Evolutionary conservation across 1,139 yeast genomes (phyloP).

Genomic region (Hanseniaspora sp.): DNA sequence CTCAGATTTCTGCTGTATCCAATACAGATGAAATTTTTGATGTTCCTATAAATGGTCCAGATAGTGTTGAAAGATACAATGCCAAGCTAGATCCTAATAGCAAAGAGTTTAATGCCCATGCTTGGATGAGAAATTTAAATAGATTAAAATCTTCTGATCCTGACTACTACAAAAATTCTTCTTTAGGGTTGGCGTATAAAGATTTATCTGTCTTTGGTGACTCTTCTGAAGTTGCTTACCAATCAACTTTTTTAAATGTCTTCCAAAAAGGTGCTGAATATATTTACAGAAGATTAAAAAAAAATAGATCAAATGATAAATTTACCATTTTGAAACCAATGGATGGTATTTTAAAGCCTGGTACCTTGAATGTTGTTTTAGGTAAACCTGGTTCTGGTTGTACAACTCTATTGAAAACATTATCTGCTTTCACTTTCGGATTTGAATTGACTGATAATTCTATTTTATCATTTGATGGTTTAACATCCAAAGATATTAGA

Average conservation of each 20-base stretch:
- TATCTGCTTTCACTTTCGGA: conserved; percentile 63
- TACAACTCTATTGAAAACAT: conserved; percentile 61
- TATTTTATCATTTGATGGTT: conserved; percentile 36
- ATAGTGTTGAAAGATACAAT: conserved; percentile 30
- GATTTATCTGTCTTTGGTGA: conserved; percentile 62
- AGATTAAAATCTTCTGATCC: conserved; percentile 46
- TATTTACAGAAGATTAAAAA: conserved; percentile 24
- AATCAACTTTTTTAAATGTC: conserved; percentile 54
- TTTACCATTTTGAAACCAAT: conserved; percentile 54
- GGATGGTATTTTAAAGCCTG: conserved; percentile 59
- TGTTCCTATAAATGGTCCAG: conserved; percentile 3
- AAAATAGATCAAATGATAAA: conserved; percentile 25
- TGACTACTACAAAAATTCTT: conserved; percentile 52
- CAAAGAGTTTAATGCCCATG: conserved; percentile 49
- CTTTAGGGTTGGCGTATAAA: conserved; percentile 59
- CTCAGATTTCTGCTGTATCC: conserved; percentile 5
- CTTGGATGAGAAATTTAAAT: conserved; percentile 65
- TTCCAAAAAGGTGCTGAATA: conserved; percentile 25
- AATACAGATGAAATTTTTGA: neutral
- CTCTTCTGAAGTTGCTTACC: conserved; percentile 72
- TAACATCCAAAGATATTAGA: conserved; percentile 35
- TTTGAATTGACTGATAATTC: conserved; percentile 41
- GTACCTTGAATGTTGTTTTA: conserved; percentile 63
- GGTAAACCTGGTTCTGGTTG: conserved; percentile 86
- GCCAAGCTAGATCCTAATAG: conserved; percentile 44